These are phyloP conservation scores for Saxophila tyrrhenica DNA, from an alignment of 495 filamentous ascomycete species.

Conservation along the genomic window DNA sequence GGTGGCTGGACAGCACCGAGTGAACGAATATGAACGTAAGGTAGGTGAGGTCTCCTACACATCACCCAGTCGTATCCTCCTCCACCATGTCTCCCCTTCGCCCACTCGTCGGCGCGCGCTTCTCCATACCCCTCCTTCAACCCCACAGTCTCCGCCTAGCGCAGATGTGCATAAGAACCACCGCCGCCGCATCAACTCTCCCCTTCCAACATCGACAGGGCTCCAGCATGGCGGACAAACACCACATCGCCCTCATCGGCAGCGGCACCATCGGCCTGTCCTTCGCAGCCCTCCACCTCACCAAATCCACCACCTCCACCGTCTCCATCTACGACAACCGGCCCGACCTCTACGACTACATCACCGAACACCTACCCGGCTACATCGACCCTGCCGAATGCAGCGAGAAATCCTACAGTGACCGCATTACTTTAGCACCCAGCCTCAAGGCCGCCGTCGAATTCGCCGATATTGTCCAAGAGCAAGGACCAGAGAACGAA, in stretches of 20 bases:
- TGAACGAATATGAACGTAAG: no score
- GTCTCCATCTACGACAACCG: slow-evolving; percentile 45
- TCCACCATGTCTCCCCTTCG: no score
- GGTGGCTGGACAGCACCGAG: no score
- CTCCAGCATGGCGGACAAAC: neutral
- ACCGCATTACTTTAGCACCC: slow-evolving; percentile 27
- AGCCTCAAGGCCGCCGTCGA: slow-evolving; percentile 34
- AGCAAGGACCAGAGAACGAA: slow-evolving; percentile 45
- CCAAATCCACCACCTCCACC: slow-evolving; percentile 27
- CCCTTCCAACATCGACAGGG: neutral
- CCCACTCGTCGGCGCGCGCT: no score
- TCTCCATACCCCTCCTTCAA: no score
- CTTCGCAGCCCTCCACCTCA: slow-evolving; percentile 45
- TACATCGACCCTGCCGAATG: slow-evolving; percentile 21
- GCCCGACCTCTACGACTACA: slow-evolving; percentile 38
- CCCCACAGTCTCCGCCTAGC: no score
- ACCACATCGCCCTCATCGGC: slow-evolving; percentile 33
- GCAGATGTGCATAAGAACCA: no score
- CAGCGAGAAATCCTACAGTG: slow-evolving; percentile 12
- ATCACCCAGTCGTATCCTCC: no score
- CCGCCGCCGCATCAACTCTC: no score
- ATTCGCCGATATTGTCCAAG: slow-evolving; percentile 43
- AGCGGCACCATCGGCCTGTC: slow-evolving; percentile 51
- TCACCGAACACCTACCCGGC: slow-evolving; percentile 26
- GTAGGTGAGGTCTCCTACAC: no score